These are phyloP conservation scores for Chara braunii DNA, from an alignment of 139 green algal species.

Conservation along the genomic window DNA sequence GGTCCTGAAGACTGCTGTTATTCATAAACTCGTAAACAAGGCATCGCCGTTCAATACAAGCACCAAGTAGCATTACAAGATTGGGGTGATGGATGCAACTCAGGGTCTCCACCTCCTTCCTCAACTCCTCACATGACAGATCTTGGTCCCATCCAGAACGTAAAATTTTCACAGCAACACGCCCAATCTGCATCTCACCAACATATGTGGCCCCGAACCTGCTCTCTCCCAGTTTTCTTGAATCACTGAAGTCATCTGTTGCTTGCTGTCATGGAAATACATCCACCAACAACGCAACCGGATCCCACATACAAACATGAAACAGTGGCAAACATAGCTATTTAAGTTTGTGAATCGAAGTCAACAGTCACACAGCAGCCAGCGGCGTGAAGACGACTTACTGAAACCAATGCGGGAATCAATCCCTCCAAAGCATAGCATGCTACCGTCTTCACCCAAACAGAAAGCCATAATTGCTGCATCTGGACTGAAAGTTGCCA, in stretches of 20 bases:
- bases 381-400: no score
- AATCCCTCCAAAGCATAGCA: no score
- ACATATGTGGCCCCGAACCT: slow-evolving; percentile 24
- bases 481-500: no score
- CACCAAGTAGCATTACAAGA: slow-evolving; percentile 57
- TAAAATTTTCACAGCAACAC: slow-evolving; percentile 34
- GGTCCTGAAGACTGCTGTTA: slow-evolving; percentile 46
- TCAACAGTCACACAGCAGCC: no score
- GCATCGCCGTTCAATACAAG: slow-evolving; percentile 49
- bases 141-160: not conserved
- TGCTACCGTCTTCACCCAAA: no score
- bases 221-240: slow-evolving; percentile 26
- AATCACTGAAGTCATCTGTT: slow-evolving; percentile 20
- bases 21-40: slow-evolving; percentile 57
- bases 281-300: no score
- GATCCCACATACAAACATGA: no score
- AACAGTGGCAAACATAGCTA: no score
- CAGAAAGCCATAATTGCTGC: no score
- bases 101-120: slow-evolving; percentile 50
- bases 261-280: no score
- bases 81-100: slow-evolving; percentile 53
- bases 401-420: no score
- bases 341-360: no score
- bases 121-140: slow-evolving; percentile 4
- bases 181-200: slow-evolving; percentile 26